Percentiles rank a stretch among this genome's conserved stretches.
These are phyloP conservation scores for Alternaria arborescens DNA, from an alignment of 2,329 filamentous ascomycete genomes.

Conservation along the genomic window DNA sequence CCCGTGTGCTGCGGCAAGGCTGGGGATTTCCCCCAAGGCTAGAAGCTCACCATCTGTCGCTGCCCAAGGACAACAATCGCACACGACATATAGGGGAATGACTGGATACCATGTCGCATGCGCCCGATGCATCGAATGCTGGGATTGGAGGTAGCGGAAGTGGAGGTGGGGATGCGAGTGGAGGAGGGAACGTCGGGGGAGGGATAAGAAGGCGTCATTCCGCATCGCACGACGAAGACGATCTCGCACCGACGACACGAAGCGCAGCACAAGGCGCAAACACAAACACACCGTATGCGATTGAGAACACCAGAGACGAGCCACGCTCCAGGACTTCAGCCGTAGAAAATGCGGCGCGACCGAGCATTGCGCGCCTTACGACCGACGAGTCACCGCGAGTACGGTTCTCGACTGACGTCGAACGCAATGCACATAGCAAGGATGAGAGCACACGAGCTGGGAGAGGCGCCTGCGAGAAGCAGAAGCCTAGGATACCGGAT, in stretches of 20 bases:
- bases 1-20: constrained; percentile 2
- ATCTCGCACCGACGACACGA: constrained; percentile 18
- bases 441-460: constrained; percentile 14
- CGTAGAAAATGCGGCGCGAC: constrained; percentile 31
- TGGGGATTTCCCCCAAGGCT: not conserved
- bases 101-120: constrained; percentile 36
- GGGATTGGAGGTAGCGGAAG: constrained; percentile 5
- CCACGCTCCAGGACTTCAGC: constrained; percentile 33
- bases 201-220: constrained; percentile 44
- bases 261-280: constrained; percentile 13
- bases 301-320: constrained; percentile 17
- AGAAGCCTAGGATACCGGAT: constrained; percentile 43
- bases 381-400: constrained; percentile 44
- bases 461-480: constrained; percentile 15
- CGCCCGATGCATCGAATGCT: constrained; percentile 18
- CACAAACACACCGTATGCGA: constrained; percentile 26
- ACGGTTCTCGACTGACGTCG: constrained; percentile 50
- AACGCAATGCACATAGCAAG: constrained; percentile 27
- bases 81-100: constrained; percentile 29
- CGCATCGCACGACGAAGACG: constrained; percentile 37
- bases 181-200: constrained; percentile 10
- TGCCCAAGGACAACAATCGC: not conserved
- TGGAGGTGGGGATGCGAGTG: not conserved
- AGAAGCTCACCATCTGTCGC: not conserved
- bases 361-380: constrained; percentile 37